Conservation (phyloP, 2,329 filamentous ascomycete species). For the Trichoderma atrobrunneum region DNA sequence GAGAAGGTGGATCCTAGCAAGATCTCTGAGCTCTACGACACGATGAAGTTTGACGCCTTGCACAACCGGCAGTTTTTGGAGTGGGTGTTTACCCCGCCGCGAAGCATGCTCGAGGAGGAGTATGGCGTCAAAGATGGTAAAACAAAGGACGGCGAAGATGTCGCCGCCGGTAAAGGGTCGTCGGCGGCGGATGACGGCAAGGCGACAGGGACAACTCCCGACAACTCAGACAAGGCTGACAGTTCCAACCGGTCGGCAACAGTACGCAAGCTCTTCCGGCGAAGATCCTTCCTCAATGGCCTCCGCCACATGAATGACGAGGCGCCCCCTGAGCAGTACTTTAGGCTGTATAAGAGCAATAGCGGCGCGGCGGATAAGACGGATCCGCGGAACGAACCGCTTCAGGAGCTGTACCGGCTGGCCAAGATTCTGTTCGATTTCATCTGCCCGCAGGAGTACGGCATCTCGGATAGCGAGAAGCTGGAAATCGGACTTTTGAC, state of each 20-base stretch:
- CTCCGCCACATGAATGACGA: constrained; percentile 51
- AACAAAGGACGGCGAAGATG: constrained; percentile 42
- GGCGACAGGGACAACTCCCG: constrained; percentile 28
- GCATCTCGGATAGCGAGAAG: constrained; percentile 92
- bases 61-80: constrained; percentile 96
- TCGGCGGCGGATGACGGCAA: constrained; percentile 32
- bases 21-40: constrained; percentile 97
- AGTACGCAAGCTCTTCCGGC: constrained; percentile 53
- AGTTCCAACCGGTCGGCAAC: constrained; percentile 35
- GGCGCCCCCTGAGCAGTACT: constrained; percentile 69
- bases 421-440: constrained; percentile 97
- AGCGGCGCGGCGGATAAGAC: constrained; percentile 64
- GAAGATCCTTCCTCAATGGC: constrained; percentile 58
- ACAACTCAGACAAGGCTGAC: constrained; percentile 42
- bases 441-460: constrained; percentile 97
- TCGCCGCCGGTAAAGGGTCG: constrained; percentile 23
- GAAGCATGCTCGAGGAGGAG: constrained; percentile 72
- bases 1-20: constrained; percentile 99
- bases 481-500: constrained; percentile 97
- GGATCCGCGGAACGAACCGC: constrained; percentile 79
- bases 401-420: constrained; percentile 88
- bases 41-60: constrained; percentile 98
- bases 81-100: constrained; percentile 92
- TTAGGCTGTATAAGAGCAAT: constrained; percentile 81
- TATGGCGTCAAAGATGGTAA: constrained; percentile 46